Base-by-base conservation (phyloP, 129 eudicot genomes). In the Mikania micrantha region DNA sequence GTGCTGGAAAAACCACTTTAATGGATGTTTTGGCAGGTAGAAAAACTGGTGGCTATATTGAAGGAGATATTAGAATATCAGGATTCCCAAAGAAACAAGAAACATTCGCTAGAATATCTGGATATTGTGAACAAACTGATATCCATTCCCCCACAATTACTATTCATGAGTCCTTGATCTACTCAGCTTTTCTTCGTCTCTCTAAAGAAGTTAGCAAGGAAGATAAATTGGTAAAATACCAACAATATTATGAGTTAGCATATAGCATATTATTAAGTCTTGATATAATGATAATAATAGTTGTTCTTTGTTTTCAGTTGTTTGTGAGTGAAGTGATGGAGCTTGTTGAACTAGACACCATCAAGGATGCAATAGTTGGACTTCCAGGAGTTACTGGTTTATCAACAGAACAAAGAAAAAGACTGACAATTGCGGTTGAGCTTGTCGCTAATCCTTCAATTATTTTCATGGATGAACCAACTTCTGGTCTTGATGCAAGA, bases 391-490 rank as follows among this genome's bases (percentile, higher is more conserved):
- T 87, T 9, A 78, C 72, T 0, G 97, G 95, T 4, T 72, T 90
- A 49, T 90, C 97, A 48, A 90, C 95, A 3, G 90, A 87, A 72
- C 97, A 87, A 40, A 81, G 97, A 20, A 91, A 89, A 67, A 60
- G 96, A 67, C 59, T 90, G 36, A 90, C 97, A 15, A 90, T 90
- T 39, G 97, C 97, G 13, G 95, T 90, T 9, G 97, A 90, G 66
- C 92, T 90, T n/a, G 97, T 90, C 31, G 93, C 97, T 5, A 90
- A 90, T 76, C 97, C 97, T 38, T 90, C 97, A 8, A 90, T 90
- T 56, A 84, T 90, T 32, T 90, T 90, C 64, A 90, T 90, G 97
- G 97, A 90, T 39, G 97, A 90, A 75, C 97, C 97, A 5, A 90
- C 97, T 68, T 90, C 97, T 0, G 97, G 97, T 22, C 88, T 90